A percentile compares a stretch with the other conserved stretches of the same genome.
phyloP scores from a whole-genome alignment of 441 rosid genomes.

The Gossypium trilobum region DNA sequence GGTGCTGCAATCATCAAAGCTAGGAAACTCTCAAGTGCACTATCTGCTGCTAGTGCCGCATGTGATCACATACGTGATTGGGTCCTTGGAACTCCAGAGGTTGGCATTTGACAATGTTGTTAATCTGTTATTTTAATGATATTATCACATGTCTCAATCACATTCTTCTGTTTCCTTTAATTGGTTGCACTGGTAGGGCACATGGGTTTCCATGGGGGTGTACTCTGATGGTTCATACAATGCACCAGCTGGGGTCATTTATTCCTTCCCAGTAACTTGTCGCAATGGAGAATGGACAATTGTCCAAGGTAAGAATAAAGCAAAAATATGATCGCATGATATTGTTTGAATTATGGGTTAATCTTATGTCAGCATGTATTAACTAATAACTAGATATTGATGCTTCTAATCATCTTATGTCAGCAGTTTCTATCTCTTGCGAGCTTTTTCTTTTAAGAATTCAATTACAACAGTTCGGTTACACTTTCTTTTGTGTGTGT shows the following conservation, averaged over 20 bases:
- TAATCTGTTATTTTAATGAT: not conserved
- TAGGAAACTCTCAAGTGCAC: conserved; percentile 67
- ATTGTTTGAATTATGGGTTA: not conserved
- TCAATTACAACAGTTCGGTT: too few species aligned
- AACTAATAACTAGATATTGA: not conserved
- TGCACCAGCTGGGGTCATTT: conserved; percentile 77
- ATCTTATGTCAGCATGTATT: not conserved
- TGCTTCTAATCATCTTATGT: not conserved
- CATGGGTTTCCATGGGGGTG: conserved; percentile 85
- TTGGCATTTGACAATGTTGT: conserved; percentile 14
- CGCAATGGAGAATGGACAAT: conserved; percentile 73
- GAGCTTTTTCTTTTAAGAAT: not conserved
- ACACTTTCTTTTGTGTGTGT: not conserved
- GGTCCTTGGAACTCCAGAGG: conserved; percentile 96
- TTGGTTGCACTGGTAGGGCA: conserved; percentile 37
- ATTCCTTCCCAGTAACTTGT: conserved; percentile 81
- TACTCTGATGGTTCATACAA: conserved; percentile 87
- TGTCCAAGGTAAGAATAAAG: conserved; percentile 52
- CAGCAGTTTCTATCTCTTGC: not conserved
- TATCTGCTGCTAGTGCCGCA: conserved; percentile 86
- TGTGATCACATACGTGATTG: conserved; percentile 88
- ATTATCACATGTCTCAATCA: not conserved
- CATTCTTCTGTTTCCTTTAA: not conserved
- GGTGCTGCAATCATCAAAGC: conserved; percentile 93
- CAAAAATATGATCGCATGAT: not conserved